Percentiles rank a stretch among this genome's conserved stretches.
phyloP scores from a whole-genome alignment of 257 asterid genomes.

The Ballota nigra region DNA sequence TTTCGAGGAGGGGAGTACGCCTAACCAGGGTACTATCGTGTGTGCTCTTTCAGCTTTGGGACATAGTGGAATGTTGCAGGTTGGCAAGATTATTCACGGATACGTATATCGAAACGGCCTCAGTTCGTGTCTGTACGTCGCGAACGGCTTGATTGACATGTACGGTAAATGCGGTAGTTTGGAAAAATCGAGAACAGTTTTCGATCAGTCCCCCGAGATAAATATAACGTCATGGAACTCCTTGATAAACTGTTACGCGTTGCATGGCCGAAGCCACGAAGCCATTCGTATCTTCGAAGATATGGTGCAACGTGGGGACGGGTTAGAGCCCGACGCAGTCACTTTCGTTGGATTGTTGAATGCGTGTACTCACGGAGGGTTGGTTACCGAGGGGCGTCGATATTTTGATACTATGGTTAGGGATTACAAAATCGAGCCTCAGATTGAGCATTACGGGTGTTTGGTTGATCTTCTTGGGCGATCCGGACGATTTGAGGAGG shows the following conservation, averaged over 20 bases:
- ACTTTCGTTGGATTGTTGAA: conserved; percentile 69
- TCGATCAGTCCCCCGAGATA: conserved; percentile 34
- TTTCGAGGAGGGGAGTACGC: conserved; percentile 46
- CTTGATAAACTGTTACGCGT: conserved; percentile 68
- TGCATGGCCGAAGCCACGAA: conserved; percentile 52
- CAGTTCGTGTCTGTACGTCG: conserved; percentile 34
- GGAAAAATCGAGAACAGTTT: conserved; percentile 50
- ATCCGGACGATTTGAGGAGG: conserved; percentile 65
- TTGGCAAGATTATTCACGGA: conserved; percentile 75
- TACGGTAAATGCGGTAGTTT: conserved; percentile 84
- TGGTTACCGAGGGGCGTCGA: conserved; percentile 51
- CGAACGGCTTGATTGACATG: conserved; percentile 72
- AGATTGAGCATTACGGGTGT: conserved; percentile 76
- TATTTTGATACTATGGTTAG: conserved; percentile 54
- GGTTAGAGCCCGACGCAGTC: conserved; percentile 61
- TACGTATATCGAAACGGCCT: conserved; percentile 43
- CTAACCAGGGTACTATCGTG: conserved; percentile 66
- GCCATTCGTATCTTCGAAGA: conserved; percentile 53
- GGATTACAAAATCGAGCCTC: conserved; percentile 55
- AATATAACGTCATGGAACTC: conserved; percentile 71
- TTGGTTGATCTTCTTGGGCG: conserved; percentile 72
- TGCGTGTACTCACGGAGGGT: conserved; percentile 79
- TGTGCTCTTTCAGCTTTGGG: conserved; percentile 70
- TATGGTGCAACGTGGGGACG: conserved; percentile 36
- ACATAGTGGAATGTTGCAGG: conserved; percentile 58